These are phyloP conservation scores for Plasmodium cynomolgi DNA, from an alignment of 169 alveolate species.

Conservation along the genomic window DNA sequence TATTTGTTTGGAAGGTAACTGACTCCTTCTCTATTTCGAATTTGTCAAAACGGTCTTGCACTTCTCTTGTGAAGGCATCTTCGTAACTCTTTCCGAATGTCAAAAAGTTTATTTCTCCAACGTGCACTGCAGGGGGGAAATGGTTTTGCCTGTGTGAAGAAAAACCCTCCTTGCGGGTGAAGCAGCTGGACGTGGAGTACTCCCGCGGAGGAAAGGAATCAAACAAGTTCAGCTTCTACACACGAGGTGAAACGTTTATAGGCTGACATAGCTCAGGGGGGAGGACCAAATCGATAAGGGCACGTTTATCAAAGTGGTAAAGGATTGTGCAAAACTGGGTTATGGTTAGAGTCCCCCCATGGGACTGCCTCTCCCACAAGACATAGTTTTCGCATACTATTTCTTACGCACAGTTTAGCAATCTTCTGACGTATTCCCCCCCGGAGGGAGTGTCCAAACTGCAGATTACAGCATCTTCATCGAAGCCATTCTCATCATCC, in stretches of 20 bases:
- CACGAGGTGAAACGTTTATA: neutral
- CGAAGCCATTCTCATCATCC: neutral
- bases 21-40: constrained; percentile 2
- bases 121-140: constrained; percentile 1
- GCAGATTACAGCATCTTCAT: neutral
- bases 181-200: neutral
- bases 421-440: neutral
- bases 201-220: neutral
- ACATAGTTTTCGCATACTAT: neutral
- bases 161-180: neutral
- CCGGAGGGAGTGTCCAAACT: neutral
- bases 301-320: neutral
- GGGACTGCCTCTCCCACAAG: neutral
- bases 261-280: neutral
- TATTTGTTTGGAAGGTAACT: constrained; percentile 6
- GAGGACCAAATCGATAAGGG: neutral
- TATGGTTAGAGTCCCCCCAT: neutral
- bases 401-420: neutral
- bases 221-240: neutral
- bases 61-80: constrained; percentile 1
- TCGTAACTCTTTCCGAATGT: neutral
- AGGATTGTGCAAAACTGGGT: neutral
- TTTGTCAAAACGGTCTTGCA: neutral
- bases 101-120: neutral
- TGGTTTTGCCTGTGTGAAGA: neutral